Percentiles rank a stretch among this genome's conserved stretches.
phyloP scores from a whole-genome alignment of 1,284 basidiomycete species.

The Cystobasidium pallidum region DNA sequence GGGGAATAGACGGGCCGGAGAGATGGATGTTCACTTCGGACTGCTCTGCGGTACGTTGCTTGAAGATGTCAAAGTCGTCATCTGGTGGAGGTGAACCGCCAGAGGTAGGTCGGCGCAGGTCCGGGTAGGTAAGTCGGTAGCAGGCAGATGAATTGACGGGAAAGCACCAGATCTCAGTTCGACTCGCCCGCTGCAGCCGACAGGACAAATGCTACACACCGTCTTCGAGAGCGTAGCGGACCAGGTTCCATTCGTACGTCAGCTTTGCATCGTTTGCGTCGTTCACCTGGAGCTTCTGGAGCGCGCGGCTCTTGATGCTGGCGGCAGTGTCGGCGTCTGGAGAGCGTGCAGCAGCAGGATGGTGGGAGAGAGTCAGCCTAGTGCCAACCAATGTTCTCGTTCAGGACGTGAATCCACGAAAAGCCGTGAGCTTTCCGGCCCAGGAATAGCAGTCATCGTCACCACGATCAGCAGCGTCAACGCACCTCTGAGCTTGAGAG shows the following conservation, averaged over 20 bases:
- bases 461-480: not conserved
- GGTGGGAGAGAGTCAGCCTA: not conserved
- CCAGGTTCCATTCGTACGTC: slow-evolving; percentile 45
- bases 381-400: not conserved
- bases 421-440: not conserved
- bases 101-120: too few relatives aligned
- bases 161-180: not conserved
- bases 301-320: slow-evolving; percentile 45
- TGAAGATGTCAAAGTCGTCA: slow-evolving; percentile 53
- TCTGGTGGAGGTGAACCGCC: slow-evolving; percentile 48
- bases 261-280: slow-evolving; percentile 18
- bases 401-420: too few relatives aligned
- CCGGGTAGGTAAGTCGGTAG: not conserved
- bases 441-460: too few relatives aligned
- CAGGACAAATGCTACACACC: slow-evolving; percentile 39
- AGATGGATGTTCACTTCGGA: slow-evolving; percentile 50
- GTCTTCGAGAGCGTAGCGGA: slow-evolving; percentile 52
- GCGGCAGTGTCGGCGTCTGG: slow-evolving; percentile 2
- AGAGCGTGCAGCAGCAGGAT: not conserved
- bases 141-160: not conserved
- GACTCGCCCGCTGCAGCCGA: not conserved
- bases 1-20: slow-evolving; percentile 47
- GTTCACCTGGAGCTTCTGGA: slow-evolving; percentile 44
- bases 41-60: slow-evolving; percentile 43
- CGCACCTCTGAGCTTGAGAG: slow-evolving; percentile 50